Evolutionary conservation across 208 protist species (phyloP), one percentile per base, ranked within the genome.

Genomic region (Trypanosoma conorhini): DNA sequence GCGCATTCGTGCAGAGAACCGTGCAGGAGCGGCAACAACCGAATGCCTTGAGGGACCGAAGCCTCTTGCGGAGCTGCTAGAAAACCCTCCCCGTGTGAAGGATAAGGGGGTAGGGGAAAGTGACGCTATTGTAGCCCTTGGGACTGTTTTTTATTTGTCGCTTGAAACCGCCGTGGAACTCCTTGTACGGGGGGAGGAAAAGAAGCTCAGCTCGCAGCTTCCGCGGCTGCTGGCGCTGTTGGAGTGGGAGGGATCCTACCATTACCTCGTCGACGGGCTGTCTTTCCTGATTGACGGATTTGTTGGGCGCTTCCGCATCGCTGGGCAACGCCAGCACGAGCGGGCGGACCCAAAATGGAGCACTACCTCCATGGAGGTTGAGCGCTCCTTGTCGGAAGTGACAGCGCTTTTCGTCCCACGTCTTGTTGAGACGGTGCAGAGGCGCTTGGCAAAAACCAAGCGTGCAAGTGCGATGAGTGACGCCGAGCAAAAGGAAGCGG

Each of bases 171-270:
- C 83, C 0, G 61, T 85, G 24, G 81, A 87, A 63, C 33, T 72
- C 44, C 70, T 90, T 66, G 63, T 74, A 1, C 61, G 85, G 10
- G 85, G 85, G 3, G 85, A 90, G 42, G 69, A 65, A 24, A 59
- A 70, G 28, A 44, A 42, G 22, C 61, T 77, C 3, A 74, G 60
- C 31, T n/a, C 28, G 28, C 62, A 87, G 10, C 54, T 80, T 70
- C 42, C 61, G 30, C 35, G 66, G 22, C 55, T 90, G 5, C 50
- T 82, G 5, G 65, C 81, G 10, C 63, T 85, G 26, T 61, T 90
- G 22, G 82, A 87, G 62, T 30, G 54, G 15, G 77, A 81, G 22
- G 76, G 79, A 24, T 74, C 70, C 13, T 70, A 72, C 38, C 35
- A 64, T 35, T 82, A 79, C 26, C 67, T 84, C n/a, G 67, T 78